A percentile compares a stretch with the other conserved stretches of the same genome.
Evolutionary conservation across 208 protist genomes (phyloP).

Genomic region (Trypanosoma theileri): DNA sequence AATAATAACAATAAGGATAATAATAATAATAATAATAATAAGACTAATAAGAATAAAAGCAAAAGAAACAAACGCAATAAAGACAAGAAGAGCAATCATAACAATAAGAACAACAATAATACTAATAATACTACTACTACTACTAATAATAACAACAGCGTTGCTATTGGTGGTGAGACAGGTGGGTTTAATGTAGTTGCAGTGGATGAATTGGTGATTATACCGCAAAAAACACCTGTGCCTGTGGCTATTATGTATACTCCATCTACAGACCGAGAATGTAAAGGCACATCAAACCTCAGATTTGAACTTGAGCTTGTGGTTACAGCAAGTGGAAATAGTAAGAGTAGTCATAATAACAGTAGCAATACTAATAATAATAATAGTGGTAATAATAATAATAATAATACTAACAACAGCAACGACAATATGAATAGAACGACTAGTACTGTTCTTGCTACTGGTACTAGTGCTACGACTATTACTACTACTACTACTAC

Average conservation of each 20-base stretch:
- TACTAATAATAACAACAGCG: constrained; percentile 8
- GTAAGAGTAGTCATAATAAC: neutral
- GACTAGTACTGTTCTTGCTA: no score
- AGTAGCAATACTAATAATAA: neutral
- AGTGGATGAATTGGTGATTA: constrained; percentile 61
- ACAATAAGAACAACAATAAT: neutral
- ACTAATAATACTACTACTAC: neutral
- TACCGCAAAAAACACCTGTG: constrained; percentile 43
- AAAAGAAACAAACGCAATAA: neutral
- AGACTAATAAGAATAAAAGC: constrained; percentile 12
- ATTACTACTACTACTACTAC: constrained; percentile 16
- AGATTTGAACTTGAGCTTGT: constrained; percentile 82
- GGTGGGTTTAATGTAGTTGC: neutral
- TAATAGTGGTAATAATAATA: no score
- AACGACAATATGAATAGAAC: no score
- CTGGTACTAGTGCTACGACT: no score
- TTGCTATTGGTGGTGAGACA: neutral
- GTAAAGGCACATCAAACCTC: constrained; percentile 49
- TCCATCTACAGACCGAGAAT: constrained; percentile 50
- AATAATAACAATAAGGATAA: neutral
- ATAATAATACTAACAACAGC: no score
- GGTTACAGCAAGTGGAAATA: constrained; percentile 19
- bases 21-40: constrained; percentile 3
- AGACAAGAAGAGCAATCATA: neutral
- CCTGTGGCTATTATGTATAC: constrained; percentile 55